Percentiles rank a stretch among this genome's conserved stretches.
Evolutionary conservation across 2,329 filamentous ascomycete species (phyloP).

Genomic region (Cytospora chrysosperma): DNA sequence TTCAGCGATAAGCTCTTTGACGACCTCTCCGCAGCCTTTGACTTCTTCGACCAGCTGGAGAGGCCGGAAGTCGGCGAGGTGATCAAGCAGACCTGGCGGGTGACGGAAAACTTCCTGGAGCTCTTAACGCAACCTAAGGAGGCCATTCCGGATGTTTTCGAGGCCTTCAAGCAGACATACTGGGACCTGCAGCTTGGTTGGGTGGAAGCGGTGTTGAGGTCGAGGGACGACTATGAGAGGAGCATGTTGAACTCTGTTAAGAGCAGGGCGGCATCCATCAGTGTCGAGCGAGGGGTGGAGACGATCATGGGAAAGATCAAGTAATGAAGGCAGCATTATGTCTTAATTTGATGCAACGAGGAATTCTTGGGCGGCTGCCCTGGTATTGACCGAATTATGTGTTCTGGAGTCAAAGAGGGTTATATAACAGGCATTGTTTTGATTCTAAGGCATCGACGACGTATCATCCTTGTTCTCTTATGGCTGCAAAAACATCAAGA

Average conservation of each 20-base stretch:
- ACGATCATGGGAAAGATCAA: conserved; percentile 95
- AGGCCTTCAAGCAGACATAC: conserved; percentile 78
- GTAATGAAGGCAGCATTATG: conserved; percentile 37
- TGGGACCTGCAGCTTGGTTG: conserved; percentile 94
- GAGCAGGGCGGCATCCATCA: conserved; percentile 80
- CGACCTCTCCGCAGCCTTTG: conserved; percentile 86
- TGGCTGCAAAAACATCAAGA: too few species aligned
- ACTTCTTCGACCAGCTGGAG: conserved; percentile 75
- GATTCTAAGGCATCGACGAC: neutral
- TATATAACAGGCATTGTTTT: neutral
- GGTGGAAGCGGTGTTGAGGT: conserved; percentile 88
- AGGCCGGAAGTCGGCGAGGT: conserved; percentile 66
- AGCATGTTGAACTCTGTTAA: conserved; percentile 87
- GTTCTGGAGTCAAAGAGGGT: too few species aligned
- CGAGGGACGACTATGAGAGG: conserved; percentile 90
- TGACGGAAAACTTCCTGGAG: conserved; percentile 78
- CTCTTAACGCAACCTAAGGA: conserved; percentile 76
- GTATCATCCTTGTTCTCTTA: too few species aligned
- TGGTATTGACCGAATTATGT: neutral
- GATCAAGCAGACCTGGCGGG: conserved; percentile 91
- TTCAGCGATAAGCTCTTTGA: conserved; percentile 93
- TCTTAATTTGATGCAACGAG: neutral
- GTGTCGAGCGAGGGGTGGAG: conserved; percentile 76
- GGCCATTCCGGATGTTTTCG: conserved; percentile 73
- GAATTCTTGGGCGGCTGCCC: neutral